Conservation (phyloP, 2,329 filamentous ascomycete genomes). For the Fusarium anthophilum region DNA sequence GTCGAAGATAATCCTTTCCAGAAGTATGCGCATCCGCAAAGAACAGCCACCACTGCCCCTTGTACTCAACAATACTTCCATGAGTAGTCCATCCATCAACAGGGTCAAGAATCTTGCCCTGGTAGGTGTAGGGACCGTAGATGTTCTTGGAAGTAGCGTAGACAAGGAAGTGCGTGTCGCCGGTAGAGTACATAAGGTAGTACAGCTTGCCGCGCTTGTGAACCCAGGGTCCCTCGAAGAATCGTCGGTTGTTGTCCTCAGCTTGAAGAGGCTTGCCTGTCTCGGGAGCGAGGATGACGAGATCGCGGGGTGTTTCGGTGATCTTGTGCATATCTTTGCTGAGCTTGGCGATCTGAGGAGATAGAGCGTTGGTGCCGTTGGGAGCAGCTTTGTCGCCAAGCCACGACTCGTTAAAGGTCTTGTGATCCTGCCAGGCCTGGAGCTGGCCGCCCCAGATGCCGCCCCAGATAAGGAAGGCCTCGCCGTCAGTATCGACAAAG, state of each 20-base stretch:
- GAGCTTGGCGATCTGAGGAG: slow-evolving; percentile 13
- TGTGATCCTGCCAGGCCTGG: slow-evolving; percentile 14
- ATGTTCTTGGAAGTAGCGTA: slow-evolving; percentile 10
- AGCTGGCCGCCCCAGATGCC: slow-evolving; percentile 15
- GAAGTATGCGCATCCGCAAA: slow-evolving; percentile 16
- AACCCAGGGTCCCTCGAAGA: slow-evolving; percentile 8
- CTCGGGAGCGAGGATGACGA: slow-evolving; percentile 7
- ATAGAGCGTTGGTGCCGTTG: not conserved
- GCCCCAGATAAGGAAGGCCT: not conserved
- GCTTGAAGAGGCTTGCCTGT: slow-evolving; percentile 12
- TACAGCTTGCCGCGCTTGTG: slow-evolving; percentile 16
- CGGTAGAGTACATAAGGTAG: slow-evolving; percentile 18
- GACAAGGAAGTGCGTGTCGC: slow-evolving; percentile 4
- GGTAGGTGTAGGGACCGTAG: slow-evolving; percentile 19
- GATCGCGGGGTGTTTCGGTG: slow-evolving; percentile 13
- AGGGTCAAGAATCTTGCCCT: slow-evolving; percentile 4
- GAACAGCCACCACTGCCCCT: slow-evolving; percentile 17
- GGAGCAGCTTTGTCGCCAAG: not conserved
- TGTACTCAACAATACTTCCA: slow-evolving; percentile 15
- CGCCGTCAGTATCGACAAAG: not conserved
- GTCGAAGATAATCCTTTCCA: slow-evolving; percentile 4
- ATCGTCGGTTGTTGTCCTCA: not conserved
- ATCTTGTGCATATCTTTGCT: slow-evolving; percentile 20
- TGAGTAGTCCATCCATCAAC: slow-evolving; percentile 19
- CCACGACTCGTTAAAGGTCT: slow-evolving; percentile 9